These are phyloP conservation scores for Colletotrichum spaethianum DNA, from an alignment of 2,329 filamentous ascomycete genomes.

Conservation along the genomic window DNA sequence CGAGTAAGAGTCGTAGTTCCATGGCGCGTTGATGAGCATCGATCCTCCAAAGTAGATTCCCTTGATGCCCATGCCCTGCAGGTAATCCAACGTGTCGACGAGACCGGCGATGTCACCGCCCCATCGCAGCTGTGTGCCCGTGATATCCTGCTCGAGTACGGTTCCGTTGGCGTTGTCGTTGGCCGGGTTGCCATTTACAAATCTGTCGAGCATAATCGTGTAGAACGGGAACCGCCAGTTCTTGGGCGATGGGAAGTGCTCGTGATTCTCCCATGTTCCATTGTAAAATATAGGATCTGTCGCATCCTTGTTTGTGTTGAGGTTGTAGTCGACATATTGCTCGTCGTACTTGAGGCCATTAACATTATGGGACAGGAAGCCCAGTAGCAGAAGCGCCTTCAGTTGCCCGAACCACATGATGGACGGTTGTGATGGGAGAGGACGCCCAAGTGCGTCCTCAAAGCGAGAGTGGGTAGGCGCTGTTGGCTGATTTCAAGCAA, in stretches of 20 bases:
- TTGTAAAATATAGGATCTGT: slow-evolving; percentile 70
- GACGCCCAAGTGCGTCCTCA: slow-evolving; percentile 37
- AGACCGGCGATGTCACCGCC: slow-evolving; percentile 75
- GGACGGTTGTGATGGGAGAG: slow-evolving; percentile 31
- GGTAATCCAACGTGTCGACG: slow-evolving; percentile 73
- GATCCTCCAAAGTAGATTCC: slow-evolving; percentile 74
- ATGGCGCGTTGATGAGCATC: slow-evolving; percentile 74
- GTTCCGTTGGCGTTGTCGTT: slow-evolving; percentile 76
- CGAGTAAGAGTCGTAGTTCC: slow-evolving; percentile 72
- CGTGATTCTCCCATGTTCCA: slow-evolving; percentile 67
- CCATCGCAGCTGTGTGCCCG: slow-evolving; percentile 73
- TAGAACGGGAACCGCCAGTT: slow-evolving; percentile 79
- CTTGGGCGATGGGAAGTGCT: slow-evolving; percentile 66
- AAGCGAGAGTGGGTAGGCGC: slow-evolving; percentile 31
- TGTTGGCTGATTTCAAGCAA: slow-evolving; percentile 28
- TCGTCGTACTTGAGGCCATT: slow-evolving; percentile 48
- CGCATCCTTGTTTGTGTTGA: slow-evolving; percentile 72
- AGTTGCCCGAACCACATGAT: slow-evolving; percentile 37
- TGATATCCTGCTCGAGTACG: slow-evolving; percentile 71
- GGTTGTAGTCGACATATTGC: slow-evolving; percentile 64
- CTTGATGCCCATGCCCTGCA: slow-evolving; percentile 76
- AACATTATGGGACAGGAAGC: slow-evolving; percentile 38
- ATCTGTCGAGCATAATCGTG: slow-evolving; percentile 74
- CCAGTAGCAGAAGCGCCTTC: slow-evolving; percentile 35
- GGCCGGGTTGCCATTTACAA: slow-evolving; percentile 74